Evolutionary conservation across 139 green algal genomes (phyloP), one percentile per base, ranked within the genome.

Genomic region (Desmodesmus armatus): DNA sequence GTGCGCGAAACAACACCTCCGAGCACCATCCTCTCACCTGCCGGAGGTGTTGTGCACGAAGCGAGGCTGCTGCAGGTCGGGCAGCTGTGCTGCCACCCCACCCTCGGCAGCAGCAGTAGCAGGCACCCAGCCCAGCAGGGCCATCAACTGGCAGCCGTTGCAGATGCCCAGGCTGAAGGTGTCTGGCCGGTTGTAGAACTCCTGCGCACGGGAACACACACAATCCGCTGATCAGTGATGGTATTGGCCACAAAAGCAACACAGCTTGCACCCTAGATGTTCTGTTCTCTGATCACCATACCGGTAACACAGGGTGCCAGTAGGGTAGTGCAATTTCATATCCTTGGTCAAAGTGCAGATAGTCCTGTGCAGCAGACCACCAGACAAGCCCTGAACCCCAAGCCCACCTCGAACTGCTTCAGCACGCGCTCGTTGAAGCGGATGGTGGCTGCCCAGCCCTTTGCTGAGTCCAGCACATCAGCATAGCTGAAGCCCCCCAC

Each of bases 81-180:
- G 82, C 80, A 97, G 89, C 58, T 91, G 63, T 53, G 75, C 81
- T 17, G 62, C 72, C 49, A 69, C 98, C 94, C 51, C 33, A 76
- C 77, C 47, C n/a, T 80, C 33, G n/a, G 21, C 73, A 47, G 43
- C 80, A 27, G 74, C 91, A 5, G 88, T 87, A 6, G 91, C 93
- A 1, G 96, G 97, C 89, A 99, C 96, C 96, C 96, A 99, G 63
- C 97, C 97, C 63, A 99, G 94, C 73, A 99, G 92, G 29, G 97
- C 97, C 97, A 99, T 98, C n/a, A 99, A 93, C 94, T 99, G 97
- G 92, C 97, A 99, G 49, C 97, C 97, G 89, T 99, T 99, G 95
- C 97, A 99, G 39, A 99, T 90, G 81, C 97, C 97, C 43, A 99
- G 93, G 62, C 92, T 98, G 88, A 96, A 99, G 62, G 97, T 99